phyloP scores from a whole-genome alignment of 2,329 filamentous ascomycete species.

The Cladorrhinum sp. region DNA sequence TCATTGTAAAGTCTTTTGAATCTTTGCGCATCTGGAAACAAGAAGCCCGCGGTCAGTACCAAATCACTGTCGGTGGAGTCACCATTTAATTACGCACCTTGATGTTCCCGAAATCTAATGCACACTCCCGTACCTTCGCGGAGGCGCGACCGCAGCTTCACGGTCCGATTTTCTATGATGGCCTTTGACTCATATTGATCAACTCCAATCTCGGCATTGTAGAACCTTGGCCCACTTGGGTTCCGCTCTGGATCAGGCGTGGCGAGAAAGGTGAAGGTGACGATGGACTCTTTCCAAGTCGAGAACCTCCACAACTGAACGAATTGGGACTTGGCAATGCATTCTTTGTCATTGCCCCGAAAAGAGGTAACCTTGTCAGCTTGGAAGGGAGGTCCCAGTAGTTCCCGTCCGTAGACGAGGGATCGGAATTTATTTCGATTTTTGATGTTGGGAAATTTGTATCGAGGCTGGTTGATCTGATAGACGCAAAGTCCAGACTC shows the following conservation, averaged over 20 bases:
- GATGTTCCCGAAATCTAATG: neutral
- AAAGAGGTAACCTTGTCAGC: neutral
- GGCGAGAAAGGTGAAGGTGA: neutral
- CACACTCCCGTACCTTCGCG: neutral
- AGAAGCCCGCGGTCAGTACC: too few species aligned
- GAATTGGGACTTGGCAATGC: neutral
- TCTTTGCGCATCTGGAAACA: neutral
- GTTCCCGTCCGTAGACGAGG: neutral
- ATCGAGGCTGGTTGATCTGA: neutral
- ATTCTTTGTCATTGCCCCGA: neutral
- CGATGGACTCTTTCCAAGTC: neutral
- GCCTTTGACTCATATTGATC: neutral
- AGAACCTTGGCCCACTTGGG: neutral
- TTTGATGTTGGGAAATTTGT: neutral
- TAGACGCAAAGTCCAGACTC: neutral
- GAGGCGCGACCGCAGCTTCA: neutral
- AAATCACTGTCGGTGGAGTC: neutral
- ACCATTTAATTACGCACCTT: too few species aligned
- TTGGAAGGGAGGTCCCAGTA: neutral
- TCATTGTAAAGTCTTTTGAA: neutral
- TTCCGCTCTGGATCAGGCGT: neutral
- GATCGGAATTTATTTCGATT: neutral
- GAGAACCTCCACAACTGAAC: neutral
- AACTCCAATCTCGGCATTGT: neutral
- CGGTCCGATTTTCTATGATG: neutral